Conservation (phyloP, 2,329 filamentous ascomycete species). For the Tolypocladium guangdongense region DNA sequence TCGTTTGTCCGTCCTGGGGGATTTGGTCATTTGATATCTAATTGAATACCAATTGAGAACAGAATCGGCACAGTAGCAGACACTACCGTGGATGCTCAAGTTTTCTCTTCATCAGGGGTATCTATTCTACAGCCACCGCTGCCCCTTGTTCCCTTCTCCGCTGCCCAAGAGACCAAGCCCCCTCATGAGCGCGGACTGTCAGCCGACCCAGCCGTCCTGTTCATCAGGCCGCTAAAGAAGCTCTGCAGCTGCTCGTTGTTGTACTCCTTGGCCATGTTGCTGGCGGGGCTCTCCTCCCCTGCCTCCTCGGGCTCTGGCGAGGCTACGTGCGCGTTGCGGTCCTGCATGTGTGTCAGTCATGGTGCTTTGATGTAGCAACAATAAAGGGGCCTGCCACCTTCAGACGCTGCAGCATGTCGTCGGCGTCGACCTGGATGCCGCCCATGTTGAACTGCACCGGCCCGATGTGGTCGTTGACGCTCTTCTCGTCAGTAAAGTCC, state of each 20-base stretch:
- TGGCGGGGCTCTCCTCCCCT: conserved; percentile 23
- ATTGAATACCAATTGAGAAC: not conserved
- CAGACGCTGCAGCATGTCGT: conserved; percentile 80
- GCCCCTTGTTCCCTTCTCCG: not conserved
- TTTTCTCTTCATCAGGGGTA: conserved; percentile 21
- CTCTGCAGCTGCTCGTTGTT: conserved; percentile 47
- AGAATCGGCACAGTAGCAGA: not conserved
- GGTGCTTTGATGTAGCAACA: not conserved
- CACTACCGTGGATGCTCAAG: not conserved
- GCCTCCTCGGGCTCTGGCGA: conserved; percentile 31
- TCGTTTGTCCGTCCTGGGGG: not conserved
- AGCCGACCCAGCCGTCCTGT: conserved; percentile 28
- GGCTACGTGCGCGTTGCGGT: conserved; percentile 43
- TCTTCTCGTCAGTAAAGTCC: conserved; percentile 30
- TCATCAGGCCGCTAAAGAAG: conserved; percentile 51
- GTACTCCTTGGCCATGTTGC: conserved; percentile 31
- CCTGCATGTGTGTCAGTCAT: conserved; percentile 26
- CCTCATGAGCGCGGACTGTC: conserved; percentile 10
- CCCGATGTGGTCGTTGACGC: conserved; percentile 71
- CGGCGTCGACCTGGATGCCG: conserved; percentile 89
- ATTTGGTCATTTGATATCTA: not conserved
- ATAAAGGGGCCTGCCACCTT: conserved; percentile 46
- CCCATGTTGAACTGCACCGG: conserved; percentile 98
- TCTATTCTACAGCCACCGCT: conserved; percentile 26
- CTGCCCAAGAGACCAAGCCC: not conserved